Evolutionary conservation across 805 yeast genomes (phyloP).

Genomic region (Saccharomycopsis lassenensis): DNA sequence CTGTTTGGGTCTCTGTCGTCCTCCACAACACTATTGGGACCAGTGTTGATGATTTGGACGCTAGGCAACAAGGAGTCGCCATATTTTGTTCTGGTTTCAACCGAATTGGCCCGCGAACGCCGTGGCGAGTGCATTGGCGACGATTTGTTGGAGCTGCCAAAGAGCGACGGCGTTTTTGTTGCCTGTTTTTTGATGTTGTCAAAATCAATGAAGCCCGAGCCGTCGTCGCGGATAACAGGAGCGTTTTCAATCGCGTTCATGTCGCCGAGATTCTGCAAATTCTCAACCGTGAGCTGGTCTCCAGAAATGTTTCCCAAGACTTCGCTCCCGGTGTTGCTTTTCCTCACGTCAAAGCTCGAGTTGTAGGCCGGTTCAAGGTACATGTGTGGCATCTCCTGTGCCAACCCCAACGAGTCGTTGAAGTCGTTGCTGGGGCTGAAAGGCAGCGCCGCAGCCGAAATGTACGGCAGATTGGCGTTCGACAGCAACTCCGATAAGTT

Average conservation of each 20-base stretch:
- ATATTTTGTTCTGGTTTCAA: constrained; percentile 20
- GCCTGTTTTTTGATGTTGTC: constrained; percentile 26
- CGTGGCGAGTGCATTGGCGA: constrained; percentile 28
- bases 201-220: constrained; percentile 1
- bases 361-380: background rate
- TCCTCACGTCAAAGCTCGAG: constrained; percentile 1
- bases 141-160: constrained; percentile 34
- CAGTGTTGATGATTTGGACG: constrained; percentile 9
- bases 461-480: constrained; percentile 9
- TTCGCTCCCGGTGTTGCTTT: background rate
- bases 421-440: constrained; percentile 8
- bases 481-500: constrained; percentile 14
- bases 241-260: background rate
- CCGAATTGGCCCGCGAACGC: constrained; percentile 25
- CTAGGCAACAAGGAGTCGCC: constrained; percentile 18
- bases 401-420: constrained; percentile 7
- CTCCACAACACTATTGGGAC: too few relatives aligned
- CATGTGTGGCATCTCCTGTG: constrained; percentile 2
- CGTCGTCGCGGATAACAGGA: background rate
- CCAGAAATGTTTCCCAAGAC: too few relatives aligned
- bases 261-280: constrained; percentile 8
- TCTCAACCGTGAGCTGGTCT: constrained; percentile 7
- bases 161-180: constrained; percentile 44
- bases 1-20: too few relatives aligned
- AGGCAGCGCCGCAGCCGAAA: constrained; percentile 12